phyloP scores from a whole-genome alignment of 176 grass and related monocot species.

The Musa acuminata region DNA sequence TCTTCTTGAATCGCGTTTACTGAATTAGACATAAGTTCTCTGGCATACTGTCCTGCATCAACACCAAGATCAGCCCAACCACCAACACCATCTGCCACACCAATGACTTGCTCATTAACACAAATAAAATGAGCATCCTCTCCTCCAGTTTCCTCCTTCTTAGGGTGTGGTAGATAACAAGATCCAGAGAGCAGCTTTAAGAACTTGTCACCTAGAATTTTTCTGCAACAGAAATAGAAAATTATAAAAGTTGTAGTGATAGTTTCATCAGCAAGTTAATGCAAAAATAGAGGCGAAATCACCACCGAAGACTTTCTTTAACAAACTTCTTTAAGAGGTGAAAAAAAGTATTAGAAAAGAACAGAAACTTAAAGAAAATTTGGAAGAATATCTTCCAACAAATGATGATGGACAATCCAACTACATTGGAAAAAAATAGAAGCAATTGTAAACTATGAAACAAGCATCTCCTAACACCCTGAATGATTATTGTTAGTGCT shows the following conservation, averaged over 20 bases:
- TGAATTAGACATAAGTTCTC: conserved; percentile 89
- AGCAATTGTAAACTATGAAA: no score
- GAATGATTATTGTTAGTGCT: no score
- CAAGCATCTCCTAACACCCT: no score
- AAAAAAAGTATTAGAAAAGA: not conserved
- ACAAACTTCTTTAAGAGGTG: not conserved
- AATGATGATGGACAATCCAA: no score
- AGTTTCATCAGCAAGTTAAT: not conserved
- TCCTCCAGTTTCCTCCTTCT: conserved; percentile 85
- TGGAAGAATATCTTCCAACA: no score
- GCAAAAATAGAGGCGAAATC: not conserved
- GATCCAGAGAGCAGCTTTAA: conserved; percentile 79
- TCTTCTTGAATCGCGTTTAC: conserved; percentile 67
- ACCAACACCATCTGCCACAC: conserved; percentile 94
- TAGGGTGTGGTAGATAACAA: conserved; percentile 89
- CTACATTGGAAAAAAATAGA: no score
- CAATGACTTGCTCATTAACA: conserved; percentile 57
- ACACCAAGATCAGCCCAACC: conserved; percentile 91
- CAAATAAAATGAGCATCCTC: conserved; percentile 98
- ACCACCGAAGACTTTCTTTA: no score
- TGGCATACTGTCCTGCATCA: conserved; percentile 81
- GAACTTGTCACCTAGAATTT: conserved; percentile 20
- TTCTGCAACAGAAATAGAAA: conserved; percentile 27
- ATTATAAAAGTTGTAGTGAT: not conserved
- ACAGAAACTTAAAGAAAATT: no score